Conservation (phyloP, 2,329 filamentous ascomycete species). For the Neophaeococcomyces mojaviensis region DNA sequence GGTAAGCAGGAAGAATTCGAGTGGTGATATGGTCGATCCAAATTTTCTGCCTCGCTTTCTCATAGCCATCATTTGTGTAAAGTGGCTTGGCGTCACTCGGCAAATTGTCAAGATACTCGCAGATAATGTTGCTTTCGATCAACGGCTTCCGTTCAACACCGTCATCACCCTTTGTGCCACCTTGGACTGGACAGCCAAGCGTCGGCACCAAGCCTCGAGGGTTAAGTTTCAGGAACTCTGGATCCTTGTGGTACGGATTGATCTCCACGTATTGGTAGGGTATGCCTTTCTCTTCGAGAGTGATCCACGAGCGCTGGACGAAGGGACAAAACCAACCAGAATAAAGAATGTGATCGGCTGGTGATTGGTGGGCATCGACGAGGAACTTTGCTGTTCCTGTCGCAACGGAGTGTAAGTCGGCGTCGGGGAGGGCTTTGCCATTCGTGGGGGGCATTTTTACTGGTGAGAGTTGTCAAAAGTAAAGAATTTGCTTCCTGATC, state of each 20-base stretch:
- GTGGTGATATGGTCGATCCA: constrained; percentile 68
- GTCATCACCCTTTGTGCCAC: constrained; percentile 17
- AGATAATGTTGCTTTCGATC: constrained; percentile 65
- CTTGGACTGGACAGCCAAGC: constrained; percentile 34
- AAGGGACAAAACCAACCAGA: constrained; percentile 64
- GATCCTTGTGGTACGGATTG: constrained; percentile 66
- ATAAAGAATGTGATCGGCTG: constrained; percentile 50
- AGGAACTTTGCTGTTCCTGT: constrained; percentile 3
- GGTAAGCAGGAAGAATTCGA: constrained; percentile 61
- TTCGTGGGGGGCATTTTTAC: constrained; percentile 5
- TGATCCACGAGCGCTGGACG: constrained; percentile 66
- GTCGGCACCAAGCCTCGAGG: constrained; percentile 70
- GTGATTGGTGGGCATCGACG: background rate
- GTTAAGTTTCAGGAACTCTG: constrained; percentile 59
- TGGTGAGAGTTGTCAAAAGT: too few relatives aligned
- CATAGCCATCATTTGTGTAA: constrained; percentile 55
- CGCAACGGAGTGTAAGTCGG: constrained; percentile 2
- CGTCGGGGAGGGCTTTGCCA: constrained; percentile 2
- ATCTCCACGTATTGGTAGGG: constrained; percentile 70
- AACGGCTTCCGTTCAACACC: constrained; percentile 45
- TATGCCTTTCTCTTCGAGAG: constrained; percentile 59
- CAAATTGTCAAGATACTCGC: constrained; percentile 69
- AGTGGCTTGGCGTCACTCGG: constrained; percentile 49
- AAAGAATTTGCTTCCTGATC: too few relatives aligned
- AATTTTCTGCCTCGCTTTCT: constrained; percentile 57